These are phyloP conservation scores for Linnemannia zychae DNA, from an alignment of 192 early-diverging fungal species.

Conservation along the genomic window DNA sequence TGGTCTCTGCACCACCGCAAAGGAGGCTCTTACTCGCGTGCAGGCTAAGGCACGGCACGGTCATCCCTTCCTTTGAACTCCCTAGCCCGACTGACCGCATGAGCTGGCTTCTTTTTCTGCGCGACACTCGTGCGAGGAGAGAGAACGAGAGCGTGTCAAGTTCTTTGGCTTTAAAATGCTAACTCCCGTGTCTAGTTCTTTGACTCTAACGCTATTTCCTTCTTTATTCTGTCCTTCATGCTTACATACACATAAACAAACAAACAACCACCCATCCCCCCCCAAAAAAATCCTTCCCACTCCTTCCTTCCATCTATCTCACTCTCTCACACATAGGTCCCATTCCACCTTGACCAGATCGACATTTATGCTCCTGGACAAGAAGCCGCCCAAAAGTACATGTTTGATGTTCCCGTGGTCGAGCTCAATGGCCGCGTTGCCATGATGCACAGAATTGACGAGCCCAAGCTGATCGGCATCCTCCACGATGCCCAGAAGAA, in stretches of 20 bases:
- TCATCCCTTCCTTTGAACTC: neutral
- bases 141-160: neutral
- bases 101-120: neutral
- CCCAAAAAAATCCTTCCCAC: neutral
- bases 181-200: no score
- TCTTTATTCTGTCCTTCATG: neutral
- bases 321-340: constrained; percentile 14
- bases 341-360: constrained; percentile 48
- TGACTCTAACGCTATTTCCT: neutral
- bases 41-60: constrained; percentile 64
- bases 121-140: neutral
- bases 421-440: constrained; percentile 62
- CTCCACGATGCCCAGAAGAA: constrained; percentile 23
- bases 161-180: neutral
- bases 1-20: constrained; percentile 63
- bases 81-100: neutral
- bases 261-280: neutral
- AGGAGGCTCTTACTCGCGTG: constrained; percentile 58
- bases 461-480: constrained; percentile 57
- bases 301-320: neutral
- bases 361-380: constrained; percentile 54
- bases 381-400: constrained; percentile 59
- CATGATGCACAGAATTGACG: constrained; percentile 61
- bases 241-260: neutral
- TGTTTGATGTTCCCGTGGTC: constrained; percentile 69